phyloP scores from a whole-genome alignment of 2,329 filamentous ascomycete genomes.

The Scorias spongiosa region DNA sequence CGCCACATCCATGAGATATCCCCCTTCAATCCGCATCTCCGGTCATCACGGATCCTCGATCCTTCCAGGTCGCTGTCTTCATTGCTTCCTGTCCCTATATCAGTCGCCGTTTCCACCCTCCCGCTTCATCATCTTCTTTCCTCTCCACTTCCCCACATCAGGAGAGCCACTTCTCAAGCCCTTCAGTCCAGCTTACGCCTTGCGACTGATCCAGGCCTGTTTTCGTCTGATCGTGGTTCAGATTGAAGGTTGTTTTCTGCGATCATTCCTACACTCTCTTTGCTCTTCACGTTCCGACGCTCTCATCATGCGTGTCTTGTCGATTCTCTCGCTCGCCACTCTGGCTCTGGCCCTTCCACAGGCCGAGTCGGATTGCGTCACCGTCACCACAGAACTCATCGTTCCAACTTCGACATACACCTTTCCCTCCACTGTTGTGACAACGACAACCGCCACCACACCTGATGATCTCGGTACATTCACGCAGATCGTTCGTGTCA shows the following conservation, averaged over 20 bases:
- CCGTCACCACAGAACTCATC: conserved; percentile 13
- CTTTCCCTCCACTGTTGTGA: conserved; percentile 12
- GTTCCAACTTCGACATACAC: conserved; percentile 17
- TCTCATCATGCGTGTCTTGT: conserved; percentile 9
- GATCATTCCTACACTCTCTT: no score
- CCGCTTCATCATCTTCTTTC: neutral
- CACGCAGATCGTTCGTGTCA: conserved; percentile 12
- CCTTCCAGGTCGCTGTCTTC: no score
- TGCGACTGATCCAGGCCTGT: no score
- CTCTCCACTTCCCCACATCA: neutral
- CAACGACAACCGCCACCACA: conserved; percentile 11
- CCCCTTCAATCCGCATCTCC: no score
- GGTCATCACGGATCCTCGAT: no score
- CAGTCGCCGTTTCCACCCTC: neutral
- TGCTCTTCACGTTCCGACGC: no score
- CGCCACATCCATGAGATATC: no score
- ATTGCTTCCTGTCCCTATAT: neutral
- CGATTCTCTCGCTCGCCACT: conserved; percentile 9
- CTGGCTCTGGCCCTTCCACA: conserved; percentile 13
- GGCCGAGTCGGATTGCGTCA: conserved; percentile 10
- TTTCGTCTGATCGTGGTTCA: no score
- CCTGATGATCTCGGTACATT: conserved; percentile 15
- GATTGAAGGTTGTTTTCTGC: no score
- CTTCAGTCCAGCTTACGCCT: no score
- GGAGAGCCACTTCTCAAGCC: no score